A percentile compares a stretch with the other conserved stretches of the same genome.
Evolutionary conservation across 2,329 filamentous ascomycete genomes (phyloP).

Genomic region (Fusarium tanahbumbuense): DNA sequence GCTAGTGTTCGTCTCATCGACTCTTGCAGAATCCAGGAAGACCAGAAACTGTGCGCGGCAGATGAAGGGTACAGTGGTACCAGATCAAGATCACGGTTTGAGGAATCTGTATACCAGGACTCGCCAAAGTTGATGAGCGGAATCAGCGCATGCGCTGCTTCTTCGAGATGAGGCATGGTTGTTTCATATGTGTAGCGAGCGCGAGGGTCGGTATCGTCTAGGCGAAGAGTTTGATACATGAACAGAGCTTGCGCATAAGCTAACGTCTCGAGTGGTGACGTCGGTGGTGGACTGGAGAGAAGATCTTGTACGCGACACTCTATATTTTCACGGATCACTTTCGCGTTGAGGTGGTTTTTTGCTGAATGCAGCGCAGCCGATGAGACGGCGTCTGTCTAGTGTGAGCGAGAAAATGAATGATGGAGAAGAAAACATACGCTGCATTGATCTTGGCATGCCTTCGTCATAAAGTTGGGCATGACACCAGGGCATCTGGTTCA

Average conservation of each 20-base stretch:
- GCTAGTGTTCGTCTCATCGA: background rate
- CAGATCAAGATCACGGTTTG: accelerated
- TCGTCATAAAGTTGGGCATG: background rate
- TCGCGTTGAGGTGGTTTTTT: background rate
- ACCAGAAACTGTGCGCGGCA: background rate
- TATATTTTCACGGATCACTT: slow-evolving; percentile 1
- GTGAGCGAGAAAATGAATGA: background rate
- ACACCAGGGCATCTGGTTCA: slow-evolving; percentile 1
- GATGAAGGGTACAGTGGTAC: background rate
- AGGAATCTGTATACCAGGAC: background rate
- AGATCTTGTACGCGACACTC: background rate
- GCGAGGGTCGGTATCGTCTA: background rate
- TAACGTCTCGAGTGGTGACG: background rate
- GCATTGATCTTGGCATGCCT: background rate
- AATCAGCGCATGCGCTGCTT: background rate
- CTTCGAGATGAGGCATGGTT: slow-evolving; percentile 15
- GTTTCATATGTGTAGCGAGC: background rate
- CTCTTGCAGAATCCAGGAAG: slow-evolving; percentile 1
- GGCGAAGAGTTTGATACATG: background rate
- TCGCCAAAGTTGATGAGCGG: background rate
- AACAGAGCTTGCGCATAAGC: slow-evolving; percentile 5
- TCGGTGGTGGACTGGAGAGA: background rate
- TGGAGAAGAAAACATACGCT: background rate
- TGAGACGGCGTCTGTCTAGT: background rate
- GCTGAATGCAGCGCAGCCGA: background rate